Conservation (phyloP, 495 filamentous ascomycete genomes). For the Acidomyces sp. region DNA sequence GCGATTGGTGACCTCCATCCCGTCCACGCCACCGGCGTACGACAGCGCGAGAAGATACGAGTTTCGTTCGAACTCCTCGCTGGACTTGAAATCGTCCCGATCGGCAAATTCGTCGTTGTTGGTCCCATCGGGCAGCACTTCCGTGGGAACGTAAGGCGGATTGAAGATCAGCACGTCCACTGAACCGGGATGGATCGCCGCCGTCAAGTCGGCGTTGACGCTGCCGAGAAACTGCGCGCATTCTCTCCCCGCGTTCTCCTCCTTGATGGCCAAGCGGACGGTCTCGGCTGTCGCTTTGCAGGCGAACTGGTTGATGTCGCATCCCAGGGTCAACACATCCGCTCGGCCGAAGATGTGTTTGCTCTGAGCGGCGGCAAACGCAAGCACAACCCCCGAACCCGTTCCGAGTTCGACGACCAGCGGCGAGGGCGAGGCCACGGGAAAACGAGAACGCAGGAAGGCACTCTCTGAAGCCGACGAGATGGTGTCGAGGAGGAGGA, state of each 20-base stretch:
- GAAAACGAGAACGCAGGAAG: constrained; percentile 58
- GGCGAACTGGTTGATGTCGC: constrained; percentile 73
- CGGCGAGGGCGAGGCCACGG: constrained; percentile 30
- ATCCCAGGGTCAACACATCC: constrained; percentile 57
- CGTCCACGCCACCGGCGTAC: constrained; percentile 76
- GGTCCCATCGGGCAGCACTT: constrained; percentile 43
- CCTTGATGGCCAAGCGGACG: constrained; percentile 38
- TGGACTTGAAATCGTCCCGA: constrained; percentile 11
- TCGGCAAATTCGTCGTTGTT: constrained; percentile 26
- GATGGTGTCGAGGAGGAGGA: constrained; percentile 83
- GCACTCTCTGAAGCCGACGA: constrained; percentile 55
- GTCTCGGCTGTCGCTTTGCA: constrained; percentile 57
- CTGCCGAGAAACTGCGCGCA: constrained; percentile 44
- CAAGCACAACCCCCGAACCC: constrained; percentile 82
- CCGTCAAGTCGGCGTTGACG: constrained; percentile 51
- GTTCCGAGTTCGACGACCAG: constrained; percentile 76
- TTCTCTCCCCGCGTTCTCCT: background rate
- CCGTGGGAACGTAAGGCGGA: constrained; percentile 86
- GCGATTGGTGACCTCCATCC: constrained; percentile 83
- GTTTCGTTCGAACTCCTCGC: constrained; percentile 47
- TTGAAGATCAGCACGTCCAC: constrained; percentile 91
- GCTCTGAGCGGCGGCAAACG: constrained; percentile 69
- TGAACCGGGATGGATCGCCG: constrained; percentile 38
- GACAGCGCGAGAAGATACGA: constrained; percentile 72
- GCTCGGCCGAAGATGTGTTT: constrained; percentile 54